Evolutionary conservation across 305 asterid genomes (phyloP).

Genomic region (Fraxinus dipetala): DNA sequence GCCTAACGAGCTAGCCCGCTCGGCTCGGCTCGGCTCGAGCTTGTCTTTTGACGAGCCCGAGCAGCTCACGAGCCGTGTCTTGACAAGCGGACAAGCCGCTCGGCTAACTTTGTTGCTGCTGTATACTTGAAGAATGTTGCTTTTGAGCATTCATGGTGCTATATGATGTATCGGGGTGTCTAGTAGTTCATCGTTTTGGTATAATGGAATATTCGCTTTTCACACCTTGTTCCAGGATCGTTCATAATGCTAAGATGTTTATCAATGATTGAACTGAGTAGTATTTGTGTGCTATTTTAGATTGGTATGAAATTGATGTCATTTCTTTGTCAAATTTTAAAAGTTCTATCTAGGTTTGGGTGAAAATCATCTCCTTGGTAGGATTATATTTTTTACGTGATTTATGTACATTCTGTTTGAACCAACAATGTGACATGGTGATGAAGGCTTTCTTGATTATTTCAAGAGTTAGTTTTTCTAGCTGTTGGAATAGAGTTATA

Average conservation of each 20-base stretch:
- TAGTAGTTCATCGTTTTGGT: background rate
- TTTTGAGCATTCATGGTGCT: constrained; percentile 7
- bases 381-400: background rate
- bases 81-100: too few relatives aligned
- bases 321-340: background rate
- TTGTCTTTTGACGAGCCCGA: too few relatives aligned
- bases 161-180: background rate
- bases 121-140: constrained; percentile 34
- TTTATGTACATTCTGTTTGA: background rate
- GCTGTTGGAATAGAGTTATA: background rate
- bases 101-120: constrained; percentile 25
- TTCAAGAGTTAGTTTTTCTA: background rate
- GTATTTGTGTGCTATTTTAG: background rate
- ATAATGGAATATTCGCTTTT: background rate
- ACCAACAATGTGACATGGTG: background rate
- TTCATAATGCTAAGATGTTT: background rate
- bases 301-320: background rate
- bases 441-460: background rate
- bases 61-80: too few relatives aligned
- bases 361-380: background rate
- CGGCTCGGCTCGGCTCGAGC: too few relatives aligned
- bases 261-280: background rate
- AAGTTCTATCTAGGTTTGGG: background rate
- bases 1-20: too few relatives aligned
- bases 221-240: background rate